phyloP scores from a whole-genome alignment of 352 stramenopile species.

The Peronospora tabacina region DNA sequence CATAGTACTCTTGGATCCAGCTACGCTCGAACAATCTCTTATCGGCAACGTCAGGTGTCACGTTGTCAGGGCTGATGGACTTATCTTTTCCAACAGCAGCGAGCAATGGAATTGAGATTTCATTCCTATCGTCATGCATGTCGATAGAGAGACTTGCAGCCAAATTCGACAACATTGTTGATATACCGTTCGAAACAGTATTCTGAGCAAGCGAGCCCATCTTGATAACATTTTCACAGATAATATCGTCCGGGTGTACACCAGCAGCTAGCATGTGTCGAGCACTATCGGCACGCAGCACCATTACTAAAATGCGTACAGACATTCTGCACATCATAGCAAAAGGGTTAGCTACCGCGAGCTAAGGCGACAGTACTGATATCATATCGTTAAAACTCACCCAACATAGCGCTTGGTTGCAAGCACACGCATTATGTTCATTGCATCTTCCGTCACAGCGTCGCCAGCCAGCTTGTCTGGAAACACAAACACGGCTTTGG shows the following conservation, averaged over 20 bases:
- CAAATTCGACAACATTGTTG: conserved; percentile 82
- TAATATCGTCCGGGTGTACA: conserved; percentile 68
- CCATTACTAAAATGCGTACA: conserved; percentile 67
- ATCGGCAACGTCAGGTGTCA: conserved; percentile 16
- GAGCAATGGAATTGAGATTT: conserved; percentile 10
- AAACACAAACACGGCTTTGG: conserved; percentile 75
- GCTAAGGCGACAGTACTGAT: neutral
- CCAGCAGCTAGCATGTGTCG: conserved; percentile 74
- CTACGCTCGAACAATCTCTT: conserved; percentile 12
- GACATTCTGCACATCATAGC: conserved; percentile 29
- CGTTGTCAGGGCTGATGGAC: conserved; percentile 19
- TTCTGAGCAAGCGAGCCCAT: conserved; percentile 83
- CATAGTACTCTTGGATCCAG: conserved; percentile 74
- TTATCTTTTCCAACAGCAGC: conserved; percentile 27
- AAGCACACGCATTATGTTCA: conserved; percentile 82
- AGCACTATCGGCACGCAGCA: conserved; percentile 64
- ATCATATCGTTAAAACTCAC: conserved; percentile 20
- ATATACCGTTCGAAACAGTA: conserved; percentile 59
- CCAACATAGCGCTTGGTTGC: conserved; percentile 62
- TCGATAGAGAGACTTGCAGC: conserved; percentile 69
- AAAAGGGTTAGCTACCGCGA: conserved; percentile 3
- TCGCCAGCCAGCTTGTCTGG: conserved; percentile 75
- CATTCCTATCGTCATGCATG: conserved; percentile 14
- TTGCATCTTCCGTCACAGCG: conserved; percentile 61
- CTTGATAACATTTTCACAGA: conserved; percentile 86